Evolutionary conservation across 2,329 filamentous ascomycete genomes (phyloP), one percentile per base, ranked within the genome.

Genomic region (Harringtonia aguacate): DNA sequence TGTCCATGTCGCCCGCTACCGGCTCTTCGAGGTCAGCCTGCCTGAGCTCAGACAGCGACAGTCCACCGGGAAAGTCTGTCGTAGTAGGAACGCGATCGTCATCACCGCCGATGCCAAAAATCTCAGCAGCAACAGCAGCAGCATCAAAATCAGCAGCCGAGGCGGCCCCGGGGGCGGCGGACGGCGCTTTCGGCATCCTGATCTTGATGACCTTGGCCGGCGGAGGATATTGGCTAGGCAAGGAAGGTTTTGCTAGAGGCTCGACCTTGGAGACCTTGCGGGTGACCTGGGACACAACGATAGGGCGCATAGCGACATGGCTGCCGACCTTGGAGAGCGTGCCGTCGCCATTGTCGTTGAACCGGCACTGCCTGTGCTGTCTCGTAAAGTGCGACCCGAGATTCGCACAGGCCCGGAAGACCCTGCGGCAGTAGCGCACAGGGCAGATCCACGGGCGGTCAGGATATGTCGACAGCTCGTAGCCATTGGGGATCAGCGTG

Each of bases 291-390:
- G 56, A 56, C 4, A 57, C 44, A 6, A 60, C 47, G 13, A 55
- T 39, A 7, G 53, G 43, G 7, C 51, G 50, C 3, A 17, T 39
- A 10, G 18, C 20, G 5, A 40, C 9, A 12, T 46, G 20, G 13
- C 8, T 13, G n/a, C 54, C 53, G 6, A 55, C 41, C 3, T 47
- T 24, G 13, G 56, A 53, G 4, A 60, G 36, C 1, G 58, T 61
- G 2, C 58, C 58, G 27, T 60, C 56, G 38, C 53, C 43, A 15
- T 59, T 58, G 41, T 60, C 58, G 24, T 59, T 55, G 12, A 59
- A 48, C 20, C 45, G 24, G 3, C 36, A 29, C 13, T 45, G 43
- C 7, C 50, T 48, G 39, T 59, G 58, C 14, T 43, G 22, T 14
- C 21, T 34, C 36, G 39, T 36, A 22, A 56, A 57, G 22, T 57